Evolutionary conservation across 768 basidiomycete species (phyloP).

Genomic region (Lentinula boryana): DNA sequence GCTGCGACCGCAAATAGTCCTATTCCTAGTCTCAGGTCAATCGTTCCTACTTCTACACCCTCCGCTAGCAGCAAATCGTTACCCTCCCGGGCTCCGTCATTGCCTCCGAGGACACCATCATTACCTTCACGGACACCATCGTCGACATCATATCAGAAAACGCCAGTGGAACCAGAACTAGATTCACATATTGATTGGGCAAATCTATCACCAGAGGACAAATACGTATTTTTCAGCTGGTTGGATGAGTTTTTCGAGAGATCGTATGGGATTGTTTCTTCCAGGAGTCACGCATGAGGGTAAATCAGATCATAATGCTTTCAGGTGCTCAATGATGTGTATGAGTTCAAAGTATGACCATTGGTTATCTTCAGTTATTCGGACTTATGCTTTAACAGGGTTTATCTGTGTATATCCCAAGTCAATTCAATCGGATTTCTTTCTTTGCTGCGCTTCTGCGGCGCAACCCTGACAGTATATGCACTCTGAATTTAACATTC

Average conservation of each 20-base stretch:
- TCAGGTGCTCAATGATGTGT: too few relatives aligned
- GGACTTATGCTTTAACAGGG: too few relatives aligned
- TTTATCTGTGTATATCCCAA: too few relatives aligned
- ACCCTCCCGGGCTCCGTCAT: background rate
- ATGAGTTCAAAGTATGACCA: too few relatives aligned
- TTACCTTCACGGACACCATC: background rate
- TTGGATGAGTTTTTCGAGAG: slow-evolving; percentile 75
- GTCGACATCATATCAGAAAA: background rate
- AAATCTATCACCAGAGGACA: slow-evolving; percentile 62
- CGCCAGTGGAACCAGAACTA: background rate
- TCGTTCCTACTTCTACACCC: slow-evolving; percentile 10
- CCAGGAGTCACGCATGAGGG: background rate
- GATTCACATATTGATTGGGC: slow-evolving; percentile 56
- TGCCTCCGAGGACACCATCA: background rate
- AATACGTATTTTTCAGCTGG: slow-evolving; percentile 70
- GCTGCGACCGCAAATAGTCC: background rate
- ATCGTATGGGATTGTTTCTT: slow-evolving; percentile 13
- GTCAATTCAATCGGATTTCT: too few relatives aligned
- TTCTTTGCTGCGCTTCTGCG: too few relatives aligned
- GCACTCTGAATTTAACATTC: too few relatives aligned
- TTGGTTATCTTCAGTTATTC: too few relatives aligned
- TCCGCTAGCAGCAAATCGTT: background rate
- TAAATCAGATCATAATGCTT: background rate
- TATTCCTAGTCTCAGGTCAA: slow-evolving; percentile 1
- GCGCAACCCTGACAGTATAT: too few relatives aligned